A percentile compares a stretch with the other conserved stretches of the same genome.
These are phyloP conservation scores for Ambrosia trifida DNA, from an alignment of 129 eudicot genomes.

Conservation along the genomic window DNA sequence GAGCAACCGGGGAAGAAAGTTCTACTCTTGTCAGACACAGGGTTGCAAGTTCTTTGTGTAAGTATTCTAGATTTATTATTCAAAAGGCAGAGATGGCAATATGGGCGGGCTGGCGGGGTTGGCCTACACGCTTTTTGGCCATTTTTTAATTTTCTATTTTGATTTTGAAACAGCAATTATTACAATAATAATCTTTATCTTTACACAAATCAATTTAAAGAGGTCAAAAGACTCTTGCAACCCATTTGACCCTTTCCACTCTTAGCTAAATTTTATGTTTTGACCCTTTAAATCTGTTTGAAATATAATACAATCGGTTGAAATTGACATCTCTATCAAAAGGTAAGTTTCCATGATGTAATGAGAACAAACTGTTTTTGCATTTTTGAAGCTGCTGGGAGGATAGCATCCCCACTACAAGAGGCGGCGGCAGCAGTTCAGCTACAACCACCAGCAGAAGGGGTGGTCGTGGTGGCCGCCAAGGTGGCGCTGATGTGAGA, in stretches of 20 bases:
- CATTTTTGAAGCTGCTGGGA: slow-evolving; percentile 67
- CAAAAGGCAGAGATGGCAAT: neutral
- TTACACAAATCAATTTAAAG: neutral
- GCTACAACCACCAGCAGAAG: slow-evolving; percentile 46
- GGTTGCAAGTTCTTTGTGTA: slow-evolving; percentile 95
- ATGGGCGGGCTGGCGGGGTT: neutral
- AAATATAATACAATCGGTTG: neutral
- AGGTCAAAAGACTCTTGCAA: neutral
- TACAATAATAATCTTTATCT: neutral
- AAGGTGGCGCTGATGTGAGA: slow-evolving; percentile 41
- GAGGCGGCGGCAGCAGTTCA: slow-evolving; percentile 41
- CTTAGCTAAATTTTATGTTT: neutral
- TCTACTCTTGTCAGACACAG: slow-evolving; percentile 69
- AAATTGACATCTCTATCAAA: neutral
- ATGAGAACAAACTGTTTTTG: neutral
- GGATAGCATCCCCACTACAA: slow-evolving; percentile 47
- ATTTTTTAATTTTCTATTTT: neutral
- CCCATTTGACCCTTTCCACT: neutral
- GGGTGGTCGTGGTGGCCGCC: slow-evolving; percentile 43
- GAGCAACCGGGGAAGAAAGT: slow-evolving; percentile 80
- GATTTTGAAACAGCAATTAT: neutral
- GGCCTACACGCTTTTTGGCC: neutral
- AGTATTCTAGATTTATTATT: slow-evolving; percentile 30
- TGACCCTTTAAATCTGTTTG: slow-evolving; percentile 1
- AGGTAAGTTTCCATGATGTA: neutral